phyloP scores from a whole-genome alignment of 1,284 basidiomycete genomes.

The Tremellales sp. region DNA sequence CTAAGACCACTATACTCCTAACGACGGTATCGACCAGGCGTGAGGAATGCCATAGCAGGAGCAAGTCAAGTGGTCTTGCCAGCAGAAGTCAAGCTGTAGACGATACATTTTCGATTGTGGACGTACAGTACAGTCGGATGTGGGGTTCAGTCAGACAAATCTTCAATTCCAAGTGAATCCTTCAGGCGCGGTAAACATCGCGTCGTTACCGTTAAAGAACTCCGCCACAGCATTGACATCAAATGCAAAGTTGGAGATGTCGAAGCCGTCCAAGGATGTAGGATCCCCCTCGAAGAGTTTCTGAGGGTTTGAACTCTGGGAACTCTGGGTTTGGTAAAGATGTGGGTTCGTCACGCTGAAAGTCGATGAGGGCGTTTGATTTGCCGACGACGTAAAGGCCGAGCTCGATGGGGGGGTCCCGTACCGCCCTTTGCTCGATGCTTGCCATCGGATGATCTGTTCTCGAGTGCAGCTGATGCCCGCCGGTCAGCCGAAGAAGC shows the following conservation, averaged over 20 bases:
- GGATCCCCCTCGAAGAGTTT: not conserved
- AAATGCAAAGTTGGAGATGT: constrained; percentile 30
- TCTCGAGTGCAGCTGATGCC: not conserved
- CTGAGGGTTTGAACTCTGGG: too few species aligned
- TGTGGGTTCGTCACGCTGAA: constrained; percentile 4
- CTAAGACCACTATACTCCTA: not conserved
- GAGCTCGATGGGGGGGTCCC: not conserved
- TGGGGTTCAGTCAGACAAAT: not conserved
- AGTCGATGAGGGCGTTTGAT: not conserved
- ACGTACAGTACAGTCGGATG: not conserved
- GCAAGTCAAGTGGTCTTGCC: constrained; percentile 29
- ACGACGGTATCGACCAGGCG: constrained; percentile 11
- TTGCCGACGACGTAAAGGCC: not conserved
- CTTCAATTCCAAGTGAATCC: constrained; percentile 8
- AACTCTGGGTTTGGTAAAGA: too few species aligned
- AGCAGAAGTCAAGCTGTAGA: constrained; percentile 37
- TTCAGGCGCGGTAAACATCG: constrained; percentile 20
- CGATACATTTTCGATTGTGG: not conserved
- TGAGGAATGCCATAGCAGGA: constrained; percentile 36
- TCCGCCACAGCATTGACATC: constrained; percentile 25
- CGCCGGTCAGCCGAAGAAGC: not conserved
- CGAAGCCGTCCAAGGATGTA: constrained; percentile 15
- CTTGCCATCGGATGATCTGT: not conserved
- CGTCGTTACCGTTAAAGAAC: constrained; percentile 17
- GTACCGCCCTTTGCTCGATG: not conserved